Evolutionary conservation across 2,329 filamentous ascomycete species (phyloP), one percentile per base, ranked within the genome.

Genomic region (Neophaeococcomyces aloes): DNA sequence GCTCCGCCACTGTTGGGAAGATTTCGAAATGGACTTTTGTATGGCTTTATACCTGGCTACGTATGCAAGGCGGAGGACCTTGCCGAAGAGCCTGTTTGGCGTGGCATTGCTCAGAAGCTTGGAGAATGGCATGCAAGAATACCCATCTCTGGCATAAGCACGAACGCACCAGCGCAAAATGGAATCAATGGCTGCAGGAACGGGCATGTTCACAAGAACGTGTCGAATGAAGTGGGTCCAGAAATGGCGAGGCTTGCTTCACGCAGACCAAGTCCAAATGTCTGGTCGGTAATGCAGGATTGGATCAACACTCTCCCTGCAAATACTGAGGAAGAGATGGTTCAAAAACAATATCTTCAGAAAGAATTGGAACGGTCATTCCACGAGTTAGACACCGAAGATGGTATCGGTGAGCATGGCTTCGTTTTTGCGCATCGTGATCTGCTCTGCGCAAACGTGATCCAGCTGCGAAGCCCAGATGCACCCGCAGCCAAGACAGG

Each of bases 281-380:
- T 94, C 44, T 98, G 91, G 91, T 86, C 85, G 5, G 87, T 93
- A 27, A 83, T 95, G 75, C 86, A 94, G 62, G 93, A 88, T 66
- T 98, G 91, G 91, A 86, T 95, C 45, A 69, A 81, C 54, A 89
- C 86, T 30, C 71, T 98, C 50, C 88, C 91, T 10, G 78, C 72
- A 41, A 71, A 72, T 44, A 91, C 82, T 4, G 76, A 81, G 27
- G 71, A 75, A 44, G 77, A 94, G 61, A 74, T 74, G 48, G 64
- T 74, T 53, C 78, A 84, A 51, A 80, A 84, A 59, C 69, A 74
- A 21, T 66, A 65, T 48, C 69, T 98, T 41, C 84, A 93, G 59
- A 68, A 66, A 43, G 89, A 96, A 66, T 68, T 94, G 46, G 72
- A 77, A 51, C 74, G 74, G 56, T 70, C 93, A 48, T 74, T 86